phyloP scores from a whole-genome alignment of 106 monocot genomes.

The Allium cepa region DNA sequence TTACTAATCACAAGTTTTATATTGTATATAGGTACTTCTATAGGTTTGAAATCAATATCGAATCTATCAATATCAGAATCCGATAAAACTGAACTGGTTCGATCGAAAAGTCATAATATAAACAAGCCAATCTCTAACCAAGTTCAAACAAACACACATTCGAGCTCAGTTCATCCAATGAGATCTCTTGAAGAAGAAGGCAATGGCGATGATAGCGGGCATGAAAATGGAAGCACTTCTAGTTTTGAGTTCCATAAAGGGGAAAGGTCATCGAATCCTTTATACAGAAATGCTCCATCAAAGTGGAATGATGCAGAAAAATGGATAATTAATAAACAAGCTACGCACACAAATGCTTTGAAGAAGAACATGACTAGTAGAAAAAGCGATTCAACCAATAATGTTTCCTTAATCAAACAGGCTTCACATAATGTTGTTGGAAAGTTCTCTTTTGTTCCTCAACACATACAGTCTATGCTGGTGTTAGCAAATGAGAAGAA shows the following conservation, averaged over 20 bases:
- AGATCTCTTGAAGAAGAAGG: constrained; percentile 31
- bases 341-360: constrained; percentile 23
- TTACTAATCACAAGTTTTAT: too few species aligned
- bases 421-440: constrained; percentile 20
- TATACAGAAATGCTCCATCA: constrained; percentile 62
- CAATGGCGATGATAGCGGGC: constrained; percentile 39
- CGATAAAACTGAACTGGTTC: constrained; percentile 4
- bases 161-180: constrained; percentile 31
- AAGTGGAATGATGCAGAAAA: constrained; percentile 99
- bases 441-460: constrained; percentile 44
- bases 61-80: not conserved
- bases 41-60: not conserved
- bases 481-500: constrained; percentile 7
- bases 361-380: constrained; percentile 34
- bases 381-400: constrained; percentile 16
- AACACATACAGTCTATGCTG: constrained; percentile 6
- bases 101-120: constrained; percentile 6
- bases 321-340: constrained; percentile 55
- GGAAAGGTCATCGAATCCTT: constrained; percentile 26
- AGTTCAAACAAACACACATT: constrained; percentile 10
- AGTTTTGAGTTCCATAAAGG: constrained; percentile 74
- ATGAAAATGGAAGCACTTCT: constrained; percentile 32
- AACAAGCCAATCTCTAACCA: constrained; percentile 12
- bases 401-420: not conserved
- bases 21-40: not conserved